Conservation (phyloP, 257 asterid species). For the Ballota nigra region DNA sequence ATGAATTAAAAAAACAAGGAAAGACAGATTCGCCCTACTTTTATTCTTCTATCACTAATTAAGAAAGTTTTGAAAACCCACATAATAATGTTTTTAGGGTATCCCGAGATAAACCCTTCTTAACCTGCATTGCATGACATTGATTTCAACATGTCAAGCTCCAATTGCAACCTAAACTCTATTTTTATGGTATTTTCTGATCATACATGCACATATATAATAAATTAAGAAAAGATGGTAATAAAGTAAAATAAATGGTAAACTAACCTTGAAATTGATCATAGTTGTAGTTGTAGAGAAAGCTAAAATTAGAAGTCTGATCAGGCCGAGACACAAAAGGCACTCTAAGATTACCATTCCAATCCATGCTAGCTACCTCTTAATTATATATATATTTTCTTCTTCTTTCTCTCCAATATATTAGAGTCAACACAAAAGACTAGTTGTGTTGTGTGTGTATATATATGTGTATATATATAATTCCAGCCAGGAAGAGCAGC, state of each 20-base stretch:
- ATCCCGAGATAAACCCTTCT: background rate
- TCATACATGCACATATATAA: no score
- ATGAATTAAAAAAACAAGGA: background rate
- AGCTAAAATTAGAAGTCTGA: constrained; percentile 43
- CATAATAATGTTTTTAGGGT: background rate
- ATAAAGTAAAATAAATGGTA: background rate
- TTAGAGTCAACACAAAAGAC: background rate
- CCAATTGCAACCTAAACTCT: no score
- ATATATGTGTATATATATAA: background rate
- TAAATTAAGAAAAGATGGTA: background rate
- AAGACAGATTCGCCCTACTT: background rate
- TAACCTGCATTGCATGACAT: background rate
- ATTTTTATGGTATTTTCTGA: no score
- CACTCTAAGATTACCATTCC: constrained; percentile 62
- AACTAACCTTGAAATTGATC: constrained; percentile 61
- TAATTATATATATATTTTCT: background rate
- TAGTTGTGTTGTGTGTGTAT: background rate
- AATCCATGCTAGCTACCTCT: constrained; percentile 63
- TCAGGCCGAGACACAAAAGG: constrained; percentile 65
- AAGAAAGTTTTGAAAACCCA: background rate
- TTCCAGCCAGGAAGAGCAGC: no score
- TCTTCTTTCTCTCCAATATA: background rate
- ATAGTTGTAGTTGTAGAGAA: constrained; percentile 71
- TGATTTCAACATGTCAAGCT: no score
- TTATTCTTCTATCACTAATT: background rate